These are phyloP conservation scores for Aurantiochytrium sp. DNA, from an alignment of 108 stramenopile species.

Conservation along the genomic window DNA sequence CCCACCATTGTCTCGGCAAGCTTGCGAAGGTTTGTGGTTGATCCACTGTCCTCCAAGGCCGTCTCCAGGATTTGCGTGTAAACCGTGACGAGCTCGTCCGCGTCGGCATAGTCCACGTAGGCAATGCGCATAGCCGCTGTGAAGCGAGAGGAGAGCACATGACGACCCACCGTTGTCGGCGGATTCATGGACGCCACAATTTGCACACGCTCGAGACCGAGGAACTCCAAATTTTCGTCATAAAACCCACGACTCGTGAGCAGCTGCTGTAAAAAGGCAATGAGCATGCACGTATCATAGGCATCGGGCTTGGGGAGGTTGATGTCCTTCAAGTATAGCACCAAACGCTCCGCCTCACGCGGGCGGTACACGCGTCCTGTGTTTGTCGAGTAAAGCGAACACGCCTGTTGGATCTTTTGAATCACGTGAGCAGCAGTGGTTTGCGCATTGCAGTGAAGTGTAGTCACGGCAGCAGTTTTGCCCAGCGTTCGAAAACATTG, in stretches of 20 bases:
- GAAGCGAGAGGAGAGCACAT: slow-evolving; percentile 46
- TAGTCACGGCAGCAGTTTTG: slow-evolving; percentile 24
- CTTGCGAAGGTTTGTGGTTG: slow-evolving; percentile 27
- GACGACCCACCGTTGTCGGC: slow-evolving; percentile 49
- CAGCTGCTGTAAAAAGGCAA: slow-evolving; percentile 62
- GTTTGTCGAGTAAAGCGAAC: slow-evolving; percentile 46
- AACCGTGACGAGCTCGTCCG: slow-evolving; percentile 35
- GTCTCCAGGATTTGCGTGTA: slow-evolving; percentile 22
- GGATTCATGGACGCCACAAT: slow-evolving; percentile 55
- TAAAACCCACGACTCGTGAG: slow-evolving; percentile 54
- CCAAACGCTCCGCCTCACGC: slow-evolving; percentile 48
- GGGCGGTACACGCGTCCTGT: slow-evolving; percentile 57
- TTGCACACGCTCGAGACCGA: slow-evolving; percentile 47
- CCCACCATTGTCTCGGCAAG: slow-evolving; percentile 46
- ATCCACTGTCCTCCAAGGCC: slow-evolving; percentile 22
- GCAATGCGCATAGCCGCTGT: slow-evolving; percentile 49
- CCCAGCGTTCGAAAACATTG: slow-evolving; percentile 2
- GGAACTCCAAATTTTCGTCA: slow-evolving; percentile 54
- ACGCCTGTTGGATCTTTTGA: slow-evolving; percentile 47
- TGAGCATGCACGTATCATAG: slow-evolving; percentile 56
- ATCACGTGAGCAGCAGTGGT: slow-evolving; percentile 52
- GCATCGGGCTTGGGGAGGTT: slow-evolving; percentile 56
- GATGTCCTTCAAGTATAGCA: slow-evolving; percentile 59
- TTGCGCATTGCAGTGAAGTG: slow-evolving; percentile 56
- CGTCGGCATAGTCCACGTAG: slow-evolving; percentile 47